Conservation (phyloP, 2,329 filamentous ascomycete genomes). For the Cryphonectria radicalis region DNA sequence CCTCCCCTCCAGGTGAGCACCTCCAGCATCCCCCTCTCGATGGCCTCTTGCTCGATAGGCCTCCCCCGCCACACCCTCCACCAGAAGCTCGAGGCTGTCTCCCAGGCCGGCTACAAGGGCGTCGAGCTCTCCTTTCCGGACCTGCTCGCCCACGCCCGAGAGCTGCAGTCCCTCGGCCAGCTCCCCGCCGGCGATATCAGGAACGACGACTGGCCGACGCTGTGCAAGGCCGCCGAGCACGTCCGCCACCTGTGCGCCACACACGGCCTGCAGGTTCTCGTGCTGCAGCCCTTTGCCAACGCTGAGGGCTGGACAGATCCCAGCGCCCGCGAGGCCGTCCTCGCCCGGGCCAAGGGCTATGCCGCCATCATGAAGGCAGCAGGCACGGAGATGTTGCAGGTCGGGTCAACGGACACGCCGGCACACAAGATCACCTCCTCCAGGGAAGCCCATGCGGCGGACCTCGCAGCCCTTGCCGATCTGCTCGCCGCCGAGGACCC, state of each 20-base stretch:
- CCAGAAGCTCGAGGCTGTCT: constrained; percentile 64
- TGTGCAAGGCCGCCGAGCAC: constrained; percentile 58
- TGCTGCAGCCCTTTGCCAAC: constrained; percentile 76
- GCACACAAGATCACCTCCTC: constrained; percentile 56
- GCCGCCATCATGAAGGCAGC: constrained; percentile 71
- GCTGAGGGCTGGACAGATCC: constrained; percentile 75
- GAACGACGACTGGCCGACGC: constrained; percentile 61
- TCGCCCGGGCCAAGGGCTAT: constrained; percentile 67
- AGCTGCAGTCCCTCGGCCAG: constrained; percentile 42
- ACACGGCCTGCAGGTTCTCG: constrained; percentile 64
- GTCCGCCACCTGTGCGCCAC: constrained; percentile 59
- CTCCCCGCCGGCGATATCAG: constrained; percentile 47
- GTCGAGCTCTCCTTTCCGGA: constrained; percentile 79
- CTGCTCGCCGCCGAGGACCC: constrained; percentile 54
- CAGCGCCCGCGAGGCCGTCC: constrained; percentile 63
- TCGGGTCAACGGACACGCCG: constrained; percentile 61
- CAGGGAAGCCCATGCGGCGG: constrained; percentile 56
- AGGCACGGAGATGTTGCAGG: constrained; percentile 73
- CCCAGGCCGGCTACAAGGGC: constrained; percentile 66
- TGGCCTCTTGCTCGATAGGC: constrained; percentile 59
- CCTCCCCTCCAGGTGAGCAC: constrained; percentile 15
- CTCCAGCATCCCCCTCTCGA: constrained; percentile 49
- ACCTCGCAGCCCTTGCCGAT: constrained; percentile 68
- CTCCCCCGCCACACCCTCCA: constrained; percentile 53
- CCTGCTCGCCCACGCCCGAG: constrained; percentile 64